A percentile compares a stretch with the other conserved stretches of the same genome.
Conservation (phyloP, 2,329 filamentous ascomycete species). For the Westerdykella sp. region DNA sequence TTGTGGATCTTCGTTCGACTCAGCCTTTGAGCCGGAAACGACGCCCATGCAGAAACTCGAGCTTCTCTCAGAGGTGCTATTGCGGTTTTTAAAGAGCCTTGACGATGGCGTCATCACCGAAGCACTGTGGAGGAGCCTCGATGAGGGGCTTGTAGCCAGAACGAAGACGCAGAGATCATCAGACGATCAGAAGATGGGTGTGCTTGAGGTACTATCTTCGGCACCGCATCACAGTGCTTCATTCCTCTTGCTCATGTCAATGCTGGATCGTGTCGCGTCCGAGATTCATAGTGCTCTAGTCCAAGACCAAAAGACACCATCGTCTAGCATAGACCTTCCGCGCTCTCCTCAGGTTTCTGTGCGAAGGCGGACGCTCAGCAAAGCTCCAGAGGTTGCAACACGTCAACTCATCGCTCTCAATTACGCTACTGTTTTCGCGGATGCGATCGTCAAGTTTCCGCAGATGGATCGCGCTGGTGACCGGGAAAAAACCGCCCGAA, state of each 20-base stretch:
- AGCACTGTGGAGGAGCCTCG: slow-evolving; percentile 54
- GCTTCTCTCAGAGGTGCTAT: slow-evolving; percentile 61
- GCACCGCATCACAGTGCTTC: slow-evolving; percentile 75
- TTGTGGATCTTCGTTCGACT: slow-evolving; percentile 55
- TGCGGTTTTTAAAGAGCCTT: slow-evolving; percentile 68
- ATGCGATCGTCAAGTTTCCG: slow-evolving; percentile 28
- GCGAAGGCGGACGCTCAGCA: slow-evolving; percentile 35
- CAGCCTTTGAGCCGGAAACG: slow-evolving; percentile 54
- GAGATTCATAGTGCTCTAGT: slow-evolving; percentile 43
- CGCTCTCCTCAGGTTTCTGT: slow-evolving; percentile 33
- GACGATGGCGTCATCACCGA: slow-evolving; percentile 72
- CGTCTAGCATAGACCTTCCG: slow-evolving; percentile 24
- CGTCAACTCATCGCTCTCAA: slow-evolving; percentile 55
- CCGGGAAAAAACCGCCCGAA: slow-evolving; percentile 54
- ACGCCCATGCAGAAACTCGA: slow-evolving; percentile 66
- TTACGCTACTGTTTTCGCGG: slow-evolving; percentile 60
- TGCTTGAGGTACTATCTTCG: slow-evolving; percentile 67
- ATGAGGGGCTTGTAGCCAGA: slow-evolving; percentile 18
- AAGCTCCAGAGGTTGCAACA: slow-evolving; percentile 48
- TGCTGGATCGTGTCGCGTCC: slow-evolving; percentile 56
- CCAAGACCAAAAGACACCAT: slow-evolving; percentile 17
- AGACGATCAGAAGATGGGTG: slow-evolving; percentile 53
- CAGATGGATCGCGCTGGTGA: slow-evolving; percentile 52
- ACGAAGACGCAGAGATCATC: slow-evolving; percentile 40
- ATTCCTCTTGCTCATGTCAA: slow-evolving; percentile 79